Base-by-base conservation (phyloP, 306 rosid genomes). In the Carpinus fangiana region DNA sequence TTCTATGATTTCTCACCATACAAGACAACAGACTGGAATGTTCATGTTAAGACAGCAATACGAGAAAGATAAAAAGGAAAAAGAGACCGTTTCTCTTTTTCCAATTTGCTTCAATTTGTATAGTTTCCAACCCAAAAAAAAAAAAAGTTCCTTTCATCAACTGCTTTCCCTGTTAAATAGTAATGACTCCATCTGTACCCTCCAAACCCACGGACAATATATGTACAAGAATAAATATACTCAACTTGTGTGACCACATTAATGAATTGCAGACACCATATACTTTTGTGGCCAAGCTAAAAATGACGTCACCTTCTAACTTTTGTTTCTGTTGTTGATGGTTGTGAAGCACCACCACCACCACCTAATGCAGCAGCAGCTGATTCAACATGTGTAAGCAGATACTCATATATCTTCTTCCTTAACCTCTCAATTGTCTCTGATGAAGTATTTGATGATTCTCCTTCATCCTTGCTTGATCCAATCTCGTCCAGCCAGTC, bases 351-450 rank as follows among this genome's bases (percentile, higher is more conserved):
- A 41, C 52, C 52, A 48, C 52, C 51, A 47, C 93, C 92, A 14
- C 81, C 82, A 1, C 92, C 88, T 6, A 91, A 92, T n/a, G 98
- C 98, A 45, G 97, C 98, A 1, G 98, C 98, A 52, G 98, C 98
- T 23, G 97, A 93, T 74, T 93, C 97, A 14, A 93, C 98, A 57
- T 93, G 98, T 21, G 95, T 89, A 68, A 93, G 98, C 84, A 93
- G 97, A 82, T 93, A 93, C 52, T 91, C 98, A 20, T 93, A 93
- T 66, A 93, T 93, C 82, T 91, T 93, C 81, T 93, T 93, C 82
- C 98, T 85, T 66, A 93, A 81, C 61, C 91, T 83, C 83, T 91
- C 94, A 4, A 86, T 86, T 20, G 89, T 91, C 79, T 93, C 93
- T 3, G 87, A 73, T 7, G 93, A 80, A 59, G 89, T 87, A 81